phyloP scores from a whole-genome alignment of 2,329 filamentous ascomycete genomes.

The Fusarium palustre region DNA sequence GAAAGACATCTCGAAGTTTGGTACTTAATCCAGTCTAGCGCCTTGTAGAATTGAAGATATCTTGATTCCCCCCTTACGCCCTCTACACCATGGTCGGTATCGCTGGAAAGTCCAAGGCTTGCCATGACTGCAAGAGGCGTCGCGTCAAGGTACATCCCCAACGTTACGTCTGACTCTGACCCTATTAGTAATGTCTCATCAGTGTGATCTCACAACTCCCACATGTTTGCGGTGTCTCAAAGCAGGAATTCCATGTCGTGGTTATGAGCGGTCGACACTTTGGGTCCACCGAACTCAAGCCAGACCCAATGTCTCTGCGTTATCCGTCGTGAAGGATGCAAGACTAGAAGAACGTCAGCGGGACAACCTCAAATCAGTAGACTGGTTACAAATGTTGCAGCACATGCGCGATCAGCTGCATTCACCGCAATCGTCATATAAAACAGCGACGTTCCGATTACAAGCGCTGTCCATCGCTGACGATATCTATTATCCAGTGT shows the following conservation, averaged over 20 bases:
- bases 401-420: background rate
- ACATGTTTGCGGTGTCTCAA: conserved; percentile 6
- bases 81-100: conserved; percentile 7
- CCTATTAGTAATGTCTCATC: rapidly evolving
- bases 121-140: conserved; percentile 13
- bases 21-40: conserved; percentile 2
- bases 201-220: conserved; percentile 6
- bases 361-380: rapidly evolving
- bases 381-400: background rate
- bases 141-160: conserved; percentile 9
- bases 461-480: background rate
- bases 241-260: conserved; percentile 8
- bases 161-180: rapidly evolving
- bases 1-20: background rate
- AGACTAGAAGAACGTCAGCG: background rate
- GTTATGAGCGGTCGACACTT: background rate
- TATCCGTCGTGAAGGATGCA: background rate
- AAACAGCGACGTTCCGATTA: background rate
- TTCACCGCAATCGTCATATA: rapidly evolving
- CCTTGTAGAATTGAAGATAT: rapidly evolving
- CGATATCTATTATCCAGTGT: background rate
- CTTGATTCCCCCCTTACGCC: rapidly evolving
- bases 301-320: background rate
- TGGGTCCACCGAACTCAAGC: conserved; percentile 13
- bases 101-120: conserved; percentile 16